Evolutionary conservation across 163 green algal genomes (phyloP).

Genomic region (Trebouxiophyceae sp.): DNA sequence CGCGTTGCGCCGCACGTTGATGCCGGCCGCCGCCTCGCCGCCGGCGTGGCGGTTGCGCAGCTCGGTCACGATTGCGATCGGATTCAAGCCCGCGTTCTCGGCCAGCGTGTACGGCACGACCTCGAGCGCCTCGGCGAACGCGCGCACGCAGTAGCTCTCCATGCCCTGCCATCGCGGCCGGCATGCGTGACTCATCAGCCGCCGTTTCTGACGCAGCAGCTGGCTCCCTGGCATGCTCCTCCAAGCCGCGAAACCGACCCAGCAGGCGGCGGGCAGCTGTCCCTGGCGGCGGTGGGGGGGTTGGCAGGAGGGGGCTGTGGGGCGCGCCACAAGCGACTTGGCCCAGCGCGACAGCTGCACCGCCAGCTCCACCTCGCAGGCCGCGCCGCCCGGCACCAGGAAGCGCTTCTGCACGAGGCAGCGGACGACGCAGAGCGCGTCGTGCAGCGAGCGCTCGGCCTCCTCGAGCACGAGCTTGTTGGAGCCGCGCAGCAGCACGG

Average conservation of each 20-base stretch:
- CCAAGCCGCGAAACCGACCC: too few species aligned
- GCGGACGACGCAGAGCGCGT: constrained; percentile 92
- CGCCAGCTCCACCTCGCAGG: constrained; percentile 86
- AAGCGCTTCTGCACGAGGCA: constrained; percentile 94
- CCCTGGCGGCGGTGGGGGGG: too few species aligned
- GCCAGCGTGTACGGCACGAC: constrained; percentile 97
- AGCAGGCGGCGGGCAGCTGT: too few species aligned
- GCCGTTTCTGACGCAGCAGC: neutral
- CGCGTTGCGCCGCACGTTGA: constrained; percentile 75
- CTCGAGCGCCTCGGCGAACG: constrained; percentile 95
- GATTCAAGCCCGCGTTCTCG: constrained; percentile 96
- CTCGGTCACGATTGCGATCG: constrained; percentile 95
- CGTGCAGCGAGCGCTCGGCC: constrained; percentile 89
- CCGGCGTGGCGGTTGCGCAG: constrained; percentile 78
- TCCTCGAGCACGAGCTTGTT: constrained; percentile 97
- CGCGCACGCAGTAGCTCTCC: constrained; percentile 85
- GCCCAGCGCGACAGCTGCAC: constrained; percentile 72
- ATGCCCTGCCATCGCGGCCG: too few species aligned
- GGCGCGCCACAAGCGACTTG: constrained; percentile 68
- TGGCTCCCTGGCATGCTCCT: too few species aligned
- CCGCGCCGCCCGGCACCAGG: constrained; percentile 87
- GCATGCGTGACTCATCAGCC: neutral
- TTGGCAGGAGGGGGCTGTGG: too few species aligned
- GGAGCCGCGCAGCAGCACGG: constrained; percentile 85
- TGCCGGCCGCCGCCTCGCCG: constrained; percentile 35